Conservation (phyloP, 176 grass and related monocot species). For the Carex kokanica region DNA sequence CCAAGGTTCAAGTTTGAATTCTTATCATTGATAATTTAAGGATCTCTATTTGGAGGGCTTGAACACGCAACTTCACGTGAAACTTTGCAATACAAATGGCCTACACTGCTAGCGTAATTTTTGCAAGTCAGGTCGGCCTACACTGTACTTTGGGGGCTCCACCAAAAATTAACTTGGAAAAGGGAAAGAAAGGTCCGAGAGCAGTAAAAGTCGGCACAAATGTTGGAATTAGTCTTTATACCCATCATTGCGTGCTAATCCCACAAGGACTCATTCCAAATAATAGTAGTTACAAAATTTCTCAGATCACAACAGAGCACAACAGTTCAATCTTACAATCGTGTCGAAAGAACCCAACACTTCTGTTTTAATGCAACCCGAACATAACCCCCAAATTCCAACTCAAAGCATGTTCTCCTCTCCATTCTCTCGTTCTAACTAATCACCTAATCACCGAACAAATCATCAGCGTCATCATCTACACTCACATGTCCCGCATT, state of each 20-base stretch:
- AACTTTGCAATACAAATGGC: too few species aligned
- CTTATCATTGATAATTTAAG: too few species aligned
- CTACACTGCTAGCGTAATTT: too few species aligned
- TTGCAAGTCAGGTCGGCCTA: too few species aligned
- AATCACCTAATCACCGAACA: conserved; percentile 57
- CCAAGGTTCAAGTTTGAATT: too few species aligned
- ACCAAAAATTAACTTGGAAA: not conserved
- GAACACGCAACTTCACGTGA: too few species aligned
- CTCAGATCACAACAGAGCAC: conserved; percentile 1
- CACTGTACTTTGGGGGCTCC: not conserved
- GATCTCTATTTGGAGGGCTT: too few species aligned
- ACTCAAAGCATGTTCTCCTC: not conserved
- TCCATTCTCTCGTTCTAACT: not conserved
- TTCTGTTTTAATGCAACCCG: not conserved
- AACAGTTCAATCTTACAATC: not conserved
- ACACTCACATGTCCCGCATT: conserved; percentile 28
- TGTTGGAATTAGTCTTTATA: not conserved
- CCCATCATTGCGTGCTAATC: not conserved
- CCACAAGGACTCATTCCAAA: not conserved
- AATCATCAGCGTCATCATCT: conserved; percentile 74
- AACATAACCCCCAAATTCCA: not conserved
- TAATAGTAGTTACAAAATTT: conserved; percentile 19
- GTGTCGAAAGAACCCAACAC: conserved; percentile 19
- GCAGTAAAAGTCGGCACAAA: not conserved
- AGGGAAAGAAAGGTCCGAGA: not conserved